Evolutionary conservation across 331 rosid species (phyloP), one percentile per base, ranked within the genome.

Genomic region (Prunus yedoensis): DNA sequence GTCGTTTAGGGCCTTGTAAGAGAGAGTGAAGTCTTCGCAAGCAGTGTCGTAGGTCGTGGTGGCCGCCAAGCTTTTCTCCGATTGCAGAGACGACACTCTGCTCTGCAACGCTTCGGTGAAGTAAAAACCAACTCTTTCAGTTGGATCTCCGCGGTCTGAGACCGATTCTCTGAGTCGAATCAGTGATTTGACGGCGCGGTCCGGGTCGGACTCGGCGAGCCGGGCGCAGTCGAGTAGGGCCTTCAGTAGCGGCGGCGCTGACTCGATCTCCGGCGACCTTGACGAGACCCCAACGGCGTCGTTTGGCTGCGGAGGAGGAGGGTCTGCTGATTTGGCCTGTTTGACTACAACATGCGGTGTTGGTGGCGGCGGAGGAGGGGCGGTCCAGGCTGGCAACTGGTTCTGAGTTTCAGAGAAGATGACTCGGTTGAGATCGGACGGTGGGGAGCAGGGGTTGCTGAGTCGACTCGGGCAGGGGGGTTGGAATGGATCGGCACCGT

Each of bases 81-180:
- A 38, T 32, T 66, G 85, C 3, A 56, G 61, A 0, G 88, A 66
- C 1, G 49, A 30, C n/a, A 92, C 63, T 71, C 87, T 89, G 59
- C 73, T 76, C 9, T 77, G 52, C 2, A 94, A 80, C 13, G 97
- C 99, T 77, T 92, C 85, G 0, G 80, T 51, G 84, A 95, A 95
- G 86, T 89, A 85, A 66, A 75, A 92, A 3, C 88, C 82, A 0
- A 92, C 91, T 45, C 99, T 74, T 61, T 95, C 94, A 3, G 75
- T 84, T n/a, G 97, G 97, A 86, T 84, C 93, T 53, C 99, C 99
- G 11, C 82, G 88, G 57, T 89, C 97, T 8, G 93, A 89, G 23
- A 75, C 79, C 6, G 87, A 87, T 67, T 92, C 94, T 2, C 77
- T 69, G 4, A 95, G 83, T 20, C 81, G 87, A 50, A 82, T 68